Evolutionary conservation across 306 rosid genomes (phyloP).

Genomic region (Glycyrrhiza uralensis): DNA sequence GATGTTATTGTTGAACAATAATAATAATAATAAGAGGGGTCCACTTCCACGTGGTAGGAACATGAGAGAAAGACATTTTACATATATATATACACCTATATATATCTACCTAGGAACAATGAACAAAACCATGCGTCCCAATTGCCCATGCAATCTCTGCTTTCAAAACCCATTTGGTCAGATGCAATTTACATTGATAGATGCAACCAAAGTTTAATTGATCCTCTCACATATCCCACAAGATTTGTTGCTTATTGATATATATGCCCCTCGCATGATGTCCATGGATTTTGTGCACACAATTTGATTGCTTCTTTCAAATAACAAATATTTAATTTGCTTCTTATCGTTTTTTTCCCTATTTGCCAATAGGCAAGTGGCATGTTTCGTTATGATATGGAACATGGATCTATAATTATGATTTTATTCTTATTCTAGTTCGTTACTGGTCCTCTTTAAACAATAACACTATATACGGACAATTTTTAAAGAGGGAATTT

Average conservation of each 20-base stretch:
- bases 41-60: background rate
- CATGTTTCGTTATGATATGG: constrained; percentile 19
- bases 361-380: background rate
- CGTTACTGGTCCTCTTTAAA: background rate
- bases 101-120: background rate
- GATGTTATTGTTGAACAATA: background rate
- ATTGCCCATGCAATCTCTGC: constrained; percentile 3
- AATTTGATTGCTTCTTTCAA: background rate
- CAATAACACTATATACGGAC: background rate
- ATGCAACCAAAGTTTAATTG: constrained; percentile 38
- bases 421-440: constrained; percentile 30
- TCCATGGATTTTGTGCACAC: constrained; percentile 40
- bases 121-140: constrained; percentile 17
- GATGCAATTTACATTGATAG: constrained; percentile 15
- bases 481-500: background rate
- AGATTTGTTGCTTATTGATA: constrained; percentile 35
- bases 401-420: constrained; percentile 7
- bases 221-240: constrained; percentile 53
- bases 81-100: too few relatives aligned
- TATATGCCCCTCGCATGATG: background rate
- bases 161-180: background rate
- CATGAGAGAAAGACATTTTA: constrained; percentile 13
- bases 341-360: constrained; percentile 1
- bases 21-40: background rate
- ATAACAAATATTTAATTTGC: constrained; percentile 20